A percentile compares a stretch with the other conserved stretches of the same genome.
phyloP scores from a whole-genome alignment of 257 asterid species.

The Rehmannia glutinosa region DNA sequence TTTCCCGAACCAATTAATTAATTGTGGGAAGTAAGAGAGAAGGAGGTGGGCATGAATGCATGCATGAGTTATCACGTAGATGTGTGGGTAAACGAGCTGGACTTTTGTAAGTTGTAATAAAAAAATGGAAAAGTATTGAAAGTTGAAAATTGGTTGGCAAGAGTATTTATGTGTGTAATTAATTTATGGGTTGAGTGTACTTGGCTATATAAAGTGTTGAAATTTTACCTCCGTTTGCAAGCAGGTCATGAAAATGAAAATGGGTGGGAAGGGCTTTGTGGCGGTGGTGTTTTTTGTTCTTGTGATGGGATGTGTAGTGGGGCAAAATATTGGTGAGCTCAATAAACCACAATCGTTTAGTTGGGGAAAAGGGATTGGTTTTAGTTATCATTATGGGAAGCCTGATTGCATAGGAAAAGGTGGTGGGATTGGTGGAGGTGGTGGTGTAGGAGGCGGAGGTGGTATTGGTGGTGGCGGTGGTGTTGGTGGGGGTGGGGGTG shows the following conservation, averaged over 20 bases:
- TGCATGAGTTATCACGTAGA: slow-evolving; percentile 25
- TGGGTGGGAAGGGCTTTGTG: too few species aligned
- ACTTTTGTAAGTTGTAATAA: slow-evolving; percentile 15
- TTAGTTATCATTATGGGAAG: slow-evolving; percentile 1
- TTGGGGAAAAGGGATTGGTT: slow-evolving; percentile 15
- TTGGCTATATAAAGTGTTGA: slow-evolving; percentile 17
- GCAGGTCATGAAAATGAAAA: slow-evolving; percentile 30
- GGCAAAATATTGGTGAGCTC: neutral
- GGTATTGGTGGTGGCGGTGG: too few species aligned
- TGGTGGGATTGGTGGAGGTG: slow-evolving; percentile 14
- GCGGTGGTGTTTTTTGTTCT: slow-evolving; percentile 27
- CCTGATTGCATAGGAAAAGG: slow-evolving; percentile 33
- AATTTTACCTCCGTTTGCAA: slow-evolving; percentile 9
- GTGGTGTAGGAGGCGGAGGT: slow-evolving; percentile 6
- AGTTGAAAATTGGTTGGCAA: slow-evolving; percentile 31
- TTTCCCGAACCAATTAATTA: slow-evolving; percentile 10
- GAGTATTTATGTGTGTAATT: slow-evolving; percentile 24
- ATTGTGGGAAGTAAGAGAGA: slow-evolving; percentile 1
- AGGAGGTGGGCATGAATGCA: slow-evolving; percentile 38
- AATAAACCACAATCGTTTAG: neutral
- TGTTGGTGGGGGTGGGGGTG: too few species aligned
- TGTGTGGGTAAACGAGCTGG: slow-evolving; percentile 34
- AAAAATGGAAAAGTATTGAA: slow-evolving; percentile 5
- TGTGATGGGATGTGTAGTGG: slow-evolving; percentile 37
- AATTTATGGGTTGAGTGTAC: slow-evolving; percentile 8